phyloP scores from a whole-genome alignment of 2,329 filamentous ascomycete genomes.

The Paraphoma chrysanthemicola region DNA sequence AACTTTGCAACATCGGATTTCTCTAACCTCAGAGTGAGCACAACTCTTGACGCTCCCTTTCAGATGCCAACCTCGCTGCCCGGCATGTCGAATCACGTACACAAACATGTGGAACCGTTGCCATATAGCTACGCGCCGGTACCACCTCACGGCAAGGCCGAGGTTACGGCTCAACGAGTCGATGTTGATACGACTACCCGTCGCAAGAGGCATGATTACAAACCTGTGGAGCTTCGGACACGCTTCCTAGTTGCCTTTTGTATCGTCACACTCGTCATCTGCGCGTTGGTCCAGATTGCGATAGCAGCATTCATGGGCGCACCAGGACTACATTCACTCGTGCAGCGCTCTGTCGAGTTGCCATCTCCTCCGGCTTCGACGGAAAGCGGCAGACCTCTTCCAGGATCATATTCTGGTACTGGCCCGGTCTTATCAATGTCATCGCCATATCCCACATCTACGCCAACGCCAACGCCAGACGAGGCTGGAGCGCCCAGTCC shows the following conservation, averaged over 20 bases:
- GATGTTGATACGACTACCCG: background rate
- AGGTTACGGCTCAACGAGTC: background rate
- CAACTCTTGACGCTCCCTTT: too few species aligned
- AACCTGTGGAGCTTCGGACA: background rate
- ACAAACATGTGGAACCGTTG: too few species aligned
- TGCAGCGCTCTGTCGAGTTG: background rate
- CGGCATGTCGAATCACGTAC: too few species aligned
- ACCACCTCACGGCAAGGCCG: background rate
- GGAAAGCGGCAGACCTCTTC: background rate
- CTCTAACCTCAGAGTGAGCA: too few species aligned
- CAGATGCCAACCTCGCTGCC: too few species aligned
- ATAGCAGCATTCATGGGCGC: background rate
- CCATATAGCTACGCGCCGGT: background rate
- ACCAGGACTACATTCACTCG: background rate
- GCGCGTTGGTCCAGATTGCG: background rate
- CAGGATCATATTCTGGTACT: background rate
- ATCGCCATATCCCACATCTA: background rate
- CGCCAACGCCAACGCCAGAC: too few species aligned
- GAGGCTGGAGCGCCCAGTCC: background rate
- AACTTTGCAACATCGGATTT: too few species aligned
- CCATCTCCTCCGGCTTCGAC: background rate
- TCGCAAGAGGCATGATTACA: background rate
- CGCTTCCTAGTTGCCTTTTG: background rate
- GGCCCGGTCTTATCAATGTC: background rate
- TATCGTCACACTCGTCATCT: background rate